Evolutionary conservation across 2,329 filamentous ascomycete genomes (phyloP), one percentile per base, ranked within the genome.

Genomic region (Hortaea sp.): DNA sequence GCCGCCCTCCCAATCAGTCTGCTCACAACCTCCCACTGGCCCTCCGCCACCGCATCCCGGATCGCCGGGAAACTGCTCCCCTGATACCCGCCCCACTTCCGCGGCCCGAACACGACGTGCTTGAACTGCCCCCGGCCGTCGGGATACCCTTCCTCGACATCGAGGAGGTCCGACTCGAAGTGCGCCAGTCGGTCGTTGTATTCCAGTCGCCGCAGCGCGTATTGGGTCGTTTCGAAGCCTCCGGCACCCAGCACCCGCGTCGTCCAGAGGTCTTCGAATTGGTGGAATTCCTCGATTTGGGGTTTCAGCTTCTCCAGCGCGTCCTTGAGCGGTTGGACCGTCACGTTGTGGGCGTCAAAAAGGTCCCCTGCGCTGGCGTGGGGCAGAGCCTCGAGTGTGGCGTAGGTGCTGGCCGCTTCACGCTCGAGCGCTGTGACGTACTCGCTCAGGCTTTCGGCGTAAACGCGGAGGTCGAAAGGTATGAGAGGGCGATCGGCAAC

Each of bases 81-180:
- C 30, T 84, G 77, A 54, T 82, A 77, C 34, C 76, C 79, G 31
- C 81, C 82, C 83, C 87, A 89, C 2, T 79, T 71, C 59, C 87
- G 79, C 0, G 92, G 92, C 1, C 85, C 90, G 62, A 89, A 94
- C 47, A 98, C 70, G 60, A 94, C 77, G 66, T 95, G 92, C 66
- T 94, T 95, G 74, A 88, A 98, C 67, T 97, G 92, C 5, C 85
- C 85, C 53, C 90, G 82, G 57, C 87, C 87, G 20, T 20, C 20
- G 35, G 86, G 85, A 4, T 94, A 77, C 5, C 60, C 60, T 7
- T 48, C 47, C n/a, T 88, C 62, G 20, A 20, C 20, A 68, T 98
- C 92, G 29, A 97, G 69, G 44, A 98, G 67, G 59, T 86, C 74
- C 6, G 82, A 84, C 63, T 98, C 92, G 61, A 98, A 95, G 44